Evolutionary conservation across 352 stramenopile species (phyloP), one percentile per base, ranked within the genome.

Genomic region (Phytopythium kandeliae): DNA sequence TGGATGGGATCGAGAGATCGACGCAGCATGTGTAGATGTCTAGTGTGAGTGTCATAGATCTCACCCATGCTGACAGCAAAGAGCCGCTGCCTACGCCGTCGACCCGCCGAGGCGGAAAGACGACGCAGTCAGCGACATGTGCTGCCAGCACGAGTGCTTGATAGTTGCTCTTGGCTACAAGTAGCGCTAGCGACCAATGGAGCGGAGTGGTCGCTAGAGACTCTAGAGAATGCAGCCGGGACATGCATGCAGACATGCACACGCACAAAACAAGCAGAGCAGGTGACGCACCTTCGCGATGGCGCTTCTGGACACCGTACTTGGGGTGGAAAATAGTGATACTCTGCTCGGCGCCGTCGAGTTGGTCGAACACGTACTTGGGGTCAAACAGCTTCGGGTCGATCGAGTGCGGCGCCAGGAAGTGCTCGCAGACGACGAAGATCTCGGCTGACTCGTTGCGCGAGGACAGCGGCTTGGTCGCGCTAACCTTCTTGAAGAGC

Each of bases 361-460:
- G 75, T 57, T 98, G 88, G 48, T 97, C 89, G 69, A 99, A 99
- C 10, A 99, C 96, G 67, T 96, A 94, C 73, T 97, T 98, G 13
- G 96, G 96, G 71, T 99, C 95, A 47, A 99, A 95, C 24, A 99
- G 78, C 54, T 97, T 92, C 1, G 96, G 76, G 71, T 99, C 97
- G 61, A 99, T 98, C 43, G 96, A 98, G 51, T 98, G 82, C 2
- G 97, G 97, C 5, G 89, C 92, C 36, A 98, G 67, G 69, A 98
- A 99, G 28, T 94, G 80, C 55, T 93, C 69, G 67, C 97, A 99
- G 1, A 99, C 92, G 17, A 99, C 94, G 71, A 99, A 99, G 65
- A 99, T 99, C 75, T 99, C 97, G n/a, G 97, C 97, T 12, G 95
- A 99, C 61, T 99, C 96, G 60, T 92, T 96, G 73, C 97, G 90